Percentiles rank a stretch among this genome's conserved stretches.
Conservation (phyloP, 2,329 filamentous ascomycete species). For the Lachnellula subtilissima region DNA sequence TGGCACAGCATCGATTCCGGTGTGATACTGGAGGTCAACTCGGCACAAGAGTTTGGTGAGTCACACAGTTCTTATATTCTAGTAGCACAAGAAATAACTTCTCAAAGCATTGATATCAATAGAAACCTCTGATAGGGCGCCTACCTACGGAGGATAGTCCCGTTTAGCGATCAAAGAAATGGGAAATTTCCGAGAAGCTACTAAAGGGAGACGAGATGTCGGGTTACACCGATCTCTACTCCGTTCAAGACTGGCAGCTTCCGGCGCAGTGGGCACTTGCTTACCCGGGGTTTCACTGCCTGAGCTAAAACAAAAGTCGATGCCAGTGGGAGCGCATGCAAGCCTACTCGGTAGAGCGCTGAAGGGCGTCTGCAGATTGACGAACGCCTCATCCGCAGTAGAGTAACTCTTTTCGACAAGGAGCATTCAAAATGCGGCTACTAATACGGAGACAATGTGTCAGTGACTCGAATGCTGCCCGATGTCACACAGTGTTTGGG, state of each 20-base stretch:
- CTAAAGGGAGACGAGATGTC: neutral
- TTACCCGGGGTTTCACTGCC: conserved; percentile 7
- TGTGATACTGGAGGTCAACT: neutral
- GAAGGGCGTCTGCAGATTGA: conserved; percentile 5
- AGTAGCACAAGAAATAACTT: neutral
- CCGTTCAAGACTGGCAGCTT: conserved; percentile 5
- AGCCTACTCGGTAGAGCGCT: neutral
- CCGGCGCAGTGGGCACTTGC: conserved; percentile 13
- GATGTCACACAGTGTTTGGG: conserved; percentile 10
- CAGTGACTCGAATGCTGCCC: conserved; percentile 6
- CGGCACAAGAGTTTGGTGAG: neutral
- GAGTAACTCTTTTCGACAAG: neutral
- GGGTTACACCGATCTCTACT: neutral
- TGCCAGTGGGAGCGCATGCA: conserved; percentile 1
- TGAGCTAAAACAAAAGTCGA: conserved; percentile 6
- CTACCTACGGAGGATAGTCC: neutral
- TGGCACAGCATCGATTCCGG: neutral
- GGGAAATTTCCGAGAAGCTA: neutral
- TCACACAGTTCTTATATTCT: neutral
- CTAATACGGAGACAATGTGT: neutral
- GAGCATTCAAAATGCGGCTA: neutral
- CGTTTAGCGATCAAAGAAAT: neutral
- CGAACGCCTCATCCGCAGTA: conserved; percentile 6
- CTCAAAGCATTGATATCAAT: neutral
- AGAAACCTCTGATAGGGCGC: neutral